Percentiles rank a stretch among this genome's conserved stretches.
Evolutionary conservation across 805 yeast genomes (phyloP).

Genomic region (Spathaspora gorwiae): DNA sequence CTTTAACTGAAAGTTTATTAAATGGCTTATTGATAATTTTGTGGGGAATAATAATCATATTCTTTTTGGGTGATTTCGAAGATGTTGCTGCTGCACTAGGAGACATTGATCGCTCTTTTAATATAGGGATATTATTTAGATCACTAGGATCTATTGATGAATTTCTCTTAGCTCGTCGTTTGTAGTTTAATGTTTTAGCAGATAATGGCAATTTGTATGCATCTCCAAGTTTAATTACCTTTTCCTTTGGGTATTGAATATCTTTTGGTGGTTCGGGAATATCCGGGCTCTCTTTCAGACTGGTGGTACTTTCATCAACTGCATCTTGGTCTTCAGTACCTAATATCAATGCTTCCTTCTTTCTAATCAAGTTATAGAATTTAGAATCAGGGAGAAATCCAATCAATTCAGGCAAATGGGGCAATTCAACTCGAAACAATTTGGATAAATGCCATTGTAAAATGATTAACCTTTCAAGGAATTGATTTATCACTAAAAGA

Average conservation of each 20-base stretch:
- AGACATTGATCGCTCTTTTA: constrained; percentile 3
- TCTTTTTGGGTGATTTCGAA: constrained; percentile 1
- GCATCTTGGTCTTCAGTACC: constrained; percentile 14
- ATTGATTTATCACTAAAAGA: constrained; percentile 24
- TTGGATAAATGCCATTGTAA: constrained; percentile 17
- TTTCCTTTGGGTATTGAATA: constrained; percentile 12
- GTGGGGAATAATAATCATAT: constrained; percentile 34
- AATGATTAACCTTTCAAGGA: constrained; percentile 23
- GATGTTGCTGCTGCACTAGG: neutral
- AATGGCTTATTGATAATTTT: constrained; percentile 39
- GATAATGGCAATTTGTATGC: constrained; percentile 23
- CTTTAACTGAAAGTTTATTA: constrained; percentile 30
- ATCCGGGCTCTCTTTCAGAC: constrained; percentile 4
- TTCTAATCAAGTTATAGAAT: constrained; percentile 26
- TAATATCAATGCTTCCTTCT: constrained; percentile 26
- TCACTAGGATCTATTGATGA: constrained; percentile 6
- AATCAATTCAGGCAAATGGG: constrained; percentile 21
- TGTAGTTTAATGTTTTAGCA: constrained; percentile 25
- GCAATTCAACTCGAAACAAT: constrained; percentile 18
- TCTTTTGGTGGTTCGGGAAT: constrained; percentile 8
- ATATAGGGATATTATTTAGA: constrained; percentile 6
- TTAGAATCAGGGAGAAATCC: constrained; percentile 18
- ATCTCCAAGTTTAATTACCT: constrained; percentile 28
- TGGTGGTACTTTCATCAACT: neutral
- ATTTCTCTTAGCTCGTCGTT: constrained; percentile 14